phyloP scores from a whole-genome alignment of 352 stramenopile genomes.

The Blastocystis sp. region DNA sequence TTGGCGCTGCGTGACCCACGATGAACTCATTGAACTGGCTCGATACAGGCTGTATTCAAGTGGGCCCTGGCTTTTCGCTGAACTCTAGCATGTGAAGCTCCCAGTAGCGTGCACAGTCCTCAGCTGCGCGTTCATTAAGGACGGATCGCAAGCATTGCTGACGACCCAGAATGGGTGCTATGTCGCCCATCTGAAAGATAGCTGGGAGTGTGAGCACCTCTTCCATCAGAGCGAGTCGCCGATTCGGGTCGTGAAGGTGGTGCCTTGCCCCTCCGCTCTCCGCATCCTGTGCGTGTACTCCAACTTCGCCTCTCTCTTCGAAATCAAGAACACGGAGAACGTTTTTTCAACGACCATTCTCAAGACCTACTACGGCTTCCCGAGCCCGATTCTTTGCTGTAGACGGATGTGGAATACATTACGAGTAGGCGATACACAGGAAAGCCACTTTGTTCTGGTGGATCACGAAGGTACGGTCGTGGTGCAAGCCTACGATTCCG shows the following conservation, averaged over 20 bases:
- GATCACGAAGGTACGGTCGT: background rate
- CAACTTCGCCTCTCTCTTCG: constrained; percentile 2
- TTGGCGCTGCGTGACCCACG: background rate
- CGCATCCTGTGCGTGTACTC: constrained; percentile 48
- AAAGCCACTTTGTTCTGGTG: constrained; percentile 4
- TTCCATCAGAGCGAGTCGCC: background rate
- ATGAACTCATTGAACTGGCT: constrained; percentile 39
- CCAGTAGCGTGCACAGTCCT: background rate
- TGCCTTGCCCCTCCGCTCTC: background rate
- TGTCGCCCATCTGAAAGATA: background rate
- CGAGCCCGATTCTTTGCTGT: constrained; percentile 29
- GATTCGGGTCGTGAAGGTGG: background rate
- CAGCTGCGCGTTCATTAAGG: background rate
- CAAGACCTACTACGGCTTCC: constrained; percentile 12
- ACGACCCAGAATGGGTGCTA: background rate
- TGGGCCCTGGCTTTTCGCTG: background rate
- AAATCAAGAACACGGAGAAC: constrained; percentile 15
- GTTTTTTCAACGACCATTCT: constrained; percentile 14
- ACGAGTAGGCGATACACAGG: constrained; percentile 7
- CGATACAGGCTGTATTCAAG: background rate
- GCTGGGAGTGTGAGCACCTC: background rate
- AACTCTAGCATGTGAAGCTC: background rate
- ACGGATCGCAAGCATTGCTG: constrained; percentile 4
- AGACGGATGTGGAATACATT: background rate
- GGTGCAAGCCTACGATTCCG: background rate